Evolutionary conservation across 257 asterid genomes (phyloP), one percentile per base, ranked within the genome.

Genomic region (Voacanga thouarsii): DNA sequence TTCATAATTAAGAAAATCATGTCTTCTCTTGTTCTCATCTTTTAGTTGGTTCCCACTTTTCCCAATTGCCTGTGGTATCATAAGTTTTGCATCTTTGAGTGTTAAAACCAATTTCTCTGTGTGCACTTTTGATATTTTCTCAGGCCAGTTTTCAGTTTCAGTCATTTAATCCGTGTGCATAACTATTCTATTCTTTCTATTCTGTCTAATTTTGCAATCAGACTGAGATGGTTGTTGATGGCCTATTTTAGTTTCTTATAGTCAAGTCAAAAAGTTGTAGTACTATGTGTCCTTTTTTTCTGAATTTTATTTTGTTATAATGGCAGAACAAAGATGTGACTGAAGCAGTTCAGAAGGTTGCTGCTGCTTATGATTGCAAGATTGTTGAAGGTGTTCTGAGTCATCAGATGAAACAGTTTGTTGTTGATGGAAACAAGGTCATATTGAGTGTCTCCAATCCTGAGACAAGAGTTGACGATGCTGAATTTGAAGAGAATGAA

Each of bases 331-430:
- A 90, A 80, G 96, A 91, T 79, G 96, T 89, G 73, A 83, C 91
- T 21, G 89, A 85, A 84, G 94, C 94, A 39, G 85, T 88, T 71
- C 90, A 89, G 86, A 89, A 93, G 72, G 98, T 91, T 80, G 96
- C 96, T 70, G 96, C 96, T 69, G 94, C 96, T 28, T 91, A 90
- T 64, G 96, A 91, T 85, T 93, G 97, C 89, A 91, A 90, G 82
- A 90, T 90, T 82, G 96, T 91, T 16, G 98, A 93, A 84, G 97
- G 97, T 30, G 96, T 91, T 39, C 86, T 91, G 61, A 91, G 97
- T 75, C 98, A 93, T 86, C 97, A 93, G 77, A 85, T 91, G 98
- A 90, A 93, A 79, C 98, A 86, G 77, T 91, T 93, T 68, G 97
- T 91, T 59, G 90, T 93, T 60, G 96, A 91, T 85, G 98, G 97